Conservation (phyloP, 805 yeast species). For the Tetrapisispora namnaoensis region DNA sequence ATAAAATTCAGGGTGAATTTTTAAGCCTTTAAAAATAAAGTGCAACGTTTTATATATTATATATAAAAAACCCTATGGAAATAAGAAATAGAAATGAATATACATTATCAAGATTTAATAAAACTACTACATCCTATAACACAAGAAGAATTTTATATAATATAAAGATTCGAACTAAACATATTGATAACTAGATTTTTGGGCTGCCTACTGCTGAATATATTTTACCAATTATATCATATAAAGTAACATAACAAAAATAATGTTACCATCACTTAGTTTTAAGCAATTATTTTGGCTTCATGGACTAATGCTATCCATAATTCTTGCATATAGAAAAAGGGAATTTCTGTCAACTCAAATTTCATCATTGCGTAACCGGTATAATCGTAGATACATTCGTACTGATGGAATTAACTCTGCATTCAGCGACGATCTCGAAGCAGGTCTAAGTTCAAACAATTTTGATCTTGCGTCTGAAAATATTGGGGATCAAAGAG, state of each 20-base stretch:
- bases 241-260: too few relatives aligned
- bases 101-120: neutral
- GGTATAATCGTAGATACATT: conserved; percentile 14
- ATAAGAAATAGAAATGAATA: neutral
- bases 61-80: neutral
- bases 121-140: too few relatives aligned
- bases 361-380: neutral
- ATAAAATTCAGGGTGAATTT: neutral
- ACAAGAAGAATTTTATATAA: too few relatives aligned
- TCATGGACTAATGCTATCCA: neutral
- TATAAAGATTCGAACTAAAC: too few relatives aligned
- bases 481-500: conserved; percentile 44
- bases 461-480: conserved; percentile 44
- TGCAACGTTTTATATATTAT: neutral
- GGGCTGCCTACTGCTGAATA: too few relatives aligned
- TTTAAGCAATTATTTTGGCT: neutral
- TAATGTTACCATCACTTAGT: neutral
- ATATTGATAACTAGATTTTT: too few relatives aligned
- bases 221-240: too few relatives aligned
- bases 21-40: neutral
- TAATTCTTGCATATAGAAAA: neutral
- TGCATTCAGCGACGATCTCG: conserved; percentile 40
- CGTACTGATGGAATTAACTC: conserved; percentile 20
- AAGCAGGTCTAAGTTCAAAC: conserved; percentile 48
- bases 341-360: neutral